phyloP scores from a whole-genome alignment of 1,284 basidiomycete genomes.

The Apiotrichum akiyoshidainum region DNA sequence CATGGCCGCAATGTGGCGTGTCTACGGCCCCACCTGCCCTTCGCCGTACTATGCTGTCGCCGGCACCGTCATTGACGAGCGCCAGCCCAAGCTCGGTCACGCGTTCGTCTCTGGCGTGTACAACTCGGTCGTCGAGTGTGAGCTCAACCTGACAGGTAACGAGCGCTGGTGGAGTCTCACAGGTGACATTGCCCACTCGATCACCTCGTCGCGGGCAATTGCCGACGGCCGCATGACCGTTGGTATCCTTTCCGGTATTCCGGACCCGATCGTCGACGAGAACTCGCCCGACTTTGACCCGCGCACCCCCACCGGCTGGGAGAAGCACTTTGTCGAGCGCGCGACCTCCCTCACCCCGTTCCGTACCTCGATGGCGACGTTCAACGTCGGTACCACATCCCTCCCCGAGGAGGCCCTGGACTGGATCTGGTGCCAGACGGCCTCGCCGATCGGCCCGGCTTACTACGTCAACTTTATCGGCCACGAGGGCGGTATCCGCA shows the following conservation, averaged over 20 bases:
- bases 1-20: constrained; percentile 28
- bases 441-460: constrained; percentile 23
- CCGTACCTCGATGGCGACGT: constrained; percentile 22
- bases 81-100: constrained; percentile 24
- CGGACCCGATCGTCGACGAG: constrained; percentile 19
- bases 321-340: constrained; percentile 30
- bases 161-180: constrained; percentile 32
- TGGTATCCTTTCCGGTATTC: constrained; percentile 35
- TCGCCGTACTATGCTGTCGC: neutral
- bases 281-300: constrained; percentile 18
- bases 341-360: constrained; percentile 16
- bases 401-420: constrained; percentile 31
- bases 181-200: constrained; percentile 1
- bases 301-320: constrained; percentile 35
- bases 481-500: constrained; percentile 30
- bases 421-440: constrained; percentile 32
- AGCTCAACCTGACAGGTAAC: constrained; percentile 10
- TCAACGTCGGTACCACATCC: constrained; percentile 32
- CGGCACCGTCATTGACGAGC: constrained; percentile 20
- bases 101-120: constrained; percentile 32
- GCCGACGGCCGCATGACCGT: constrained; percentile 24
- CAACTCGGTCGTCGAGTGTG: constrained; percentile 21
- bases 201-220: constrained; percentile 4
- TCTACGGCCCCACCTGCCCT: neutral
- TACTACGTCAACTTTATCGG: constrained; percentile 27